phyloP scores from a whole-genome alignment of 2,329 filamentous ascomycete genomes.

The Alternaria gansuensis region DNA sequence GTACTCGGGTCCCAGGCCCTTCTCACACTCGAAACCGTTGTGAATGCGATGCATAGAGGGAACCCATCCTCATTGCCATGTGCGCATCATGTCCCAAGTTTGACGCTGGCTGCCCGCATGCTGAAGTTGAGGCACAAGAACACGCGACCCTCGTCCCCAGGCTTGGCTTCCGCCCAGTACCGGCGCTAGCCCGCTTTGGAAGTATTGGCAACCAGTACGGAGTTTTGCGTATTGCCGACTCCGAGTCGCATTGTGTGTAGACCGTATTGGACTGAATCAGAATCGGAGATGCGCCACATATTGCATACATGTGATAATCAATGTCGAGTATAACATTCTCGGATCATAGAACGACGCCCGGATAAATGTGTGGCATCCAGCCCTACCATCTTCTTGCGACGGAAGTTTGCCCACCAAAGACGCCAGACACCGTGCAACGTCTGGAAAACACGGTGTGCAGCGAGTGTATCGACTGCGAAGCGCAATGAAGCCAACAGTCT shows the following conservation, averaged over 20 bases:
- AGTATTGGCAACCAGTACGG: background rate
- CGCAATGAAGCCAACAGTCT: conserved; percentile 31
- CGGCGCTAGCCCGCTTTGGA: conserved; percentile 9
- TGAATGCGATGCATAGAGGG: background rate
- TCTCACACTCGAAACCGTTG: background rate
- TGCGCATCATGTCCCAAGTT: background rate
- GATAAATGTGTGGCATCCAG: background rate
- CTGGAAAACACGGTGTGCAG: conserved; percentile 33
- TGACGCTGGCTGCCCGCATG: background rate
- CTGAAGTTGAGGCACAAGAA: background rate
- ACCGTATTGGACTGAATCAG: background rate
- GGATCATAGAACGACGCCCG: background rate
- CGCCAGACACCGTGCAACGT: conserved; percentile 6
- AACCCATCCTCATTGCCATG: background rate
- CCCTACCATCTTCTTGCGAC: background rate
- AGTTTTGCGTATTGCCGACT: background rate
- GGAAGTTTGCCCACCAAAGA: conserved; percentile 6
- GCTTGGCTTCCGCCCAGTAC: conserved; percentile 17
- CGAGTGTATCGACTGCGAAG: conserved; percentile 29
- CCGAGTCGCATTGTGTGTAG: background rate
- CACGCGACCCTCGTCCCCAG: conserved; percentile 6
- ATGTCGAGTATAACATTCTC: background rate
- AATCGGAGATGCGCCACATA: background rate
- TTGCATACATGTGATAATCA: background rate
- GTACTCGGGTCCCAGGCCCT: background rate